A percentile compares a stretch with the other conserved stretches of the same genome.
Evolutionary conservation across 2,329 filamentous ascomycete genomes (phyloP).

Genomic region (Sphaerulina populicola): DNA sequence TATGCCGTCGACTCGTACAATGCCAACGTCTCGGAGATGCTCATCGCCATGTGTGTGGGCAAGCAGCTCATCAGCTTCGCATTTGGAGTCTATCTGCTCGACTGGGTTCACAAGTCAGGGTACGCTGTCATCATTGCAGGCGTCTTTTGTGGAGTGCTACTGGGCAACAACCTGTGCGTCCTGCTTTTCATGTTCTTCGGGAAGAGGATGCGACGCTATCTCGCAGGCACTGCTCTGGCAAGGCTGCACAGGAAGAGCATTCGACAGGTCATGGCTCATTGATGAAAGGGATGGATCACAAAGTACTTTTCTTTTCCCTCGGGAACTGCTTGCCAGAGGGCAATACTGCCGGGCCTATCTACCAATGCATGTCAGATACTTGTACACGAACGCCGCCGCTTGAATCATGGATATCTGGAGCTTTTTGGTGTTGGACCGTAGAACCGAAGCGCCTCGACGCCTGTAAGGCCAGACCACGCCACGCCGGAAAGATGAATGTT

Average conservation of each 20-base stretch:
- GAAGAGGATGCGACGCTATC: conserved; percentile 30
- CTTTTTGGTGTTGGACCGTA: neutral
- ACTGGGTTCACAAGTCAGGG: conserved; percentile 31
- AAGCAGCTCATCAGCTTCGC: conserved; percentile 34
- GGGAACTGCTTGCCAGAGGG: neutral
- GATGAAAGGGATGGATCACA: neutral
- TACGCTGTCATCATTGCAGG: conserved; percentile 33
- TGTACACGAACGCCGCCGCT: neutral
- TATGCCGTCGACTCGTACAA: conserved; percentile 55
- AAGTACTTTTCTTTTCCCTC: neutral
- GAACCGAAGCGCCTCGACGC: neutral
- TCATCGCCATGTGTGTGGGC: conserved; percentile 39
- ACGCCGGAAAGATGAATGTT: no score
- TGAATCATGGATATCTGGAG: neutral
- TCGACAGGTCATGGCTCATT: conserved; percentile 19
- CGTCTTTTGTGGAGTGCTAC: conserved; percentile 31
- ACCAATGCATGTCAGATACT: neutral
- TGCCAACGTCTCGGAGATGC: conserved; percentile 54
- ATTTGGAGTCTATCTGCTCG: conserved; percentile 31
- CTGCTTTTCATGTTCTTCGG: conserved; percentile 33
- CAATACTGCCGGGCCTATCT: neutral
- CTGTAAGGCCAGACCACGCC: neutral
- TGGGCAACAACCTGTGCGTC: conserved; percentile 31
- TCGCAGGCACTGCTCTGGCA: conserved; percentile 29
- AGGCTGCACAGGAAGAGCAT: conserved; percentile 27